phyloP scores from a whole-genome alignment of 2,329 filamentous ascomycete genomes.

The Elsinoe perseae region DNA sequence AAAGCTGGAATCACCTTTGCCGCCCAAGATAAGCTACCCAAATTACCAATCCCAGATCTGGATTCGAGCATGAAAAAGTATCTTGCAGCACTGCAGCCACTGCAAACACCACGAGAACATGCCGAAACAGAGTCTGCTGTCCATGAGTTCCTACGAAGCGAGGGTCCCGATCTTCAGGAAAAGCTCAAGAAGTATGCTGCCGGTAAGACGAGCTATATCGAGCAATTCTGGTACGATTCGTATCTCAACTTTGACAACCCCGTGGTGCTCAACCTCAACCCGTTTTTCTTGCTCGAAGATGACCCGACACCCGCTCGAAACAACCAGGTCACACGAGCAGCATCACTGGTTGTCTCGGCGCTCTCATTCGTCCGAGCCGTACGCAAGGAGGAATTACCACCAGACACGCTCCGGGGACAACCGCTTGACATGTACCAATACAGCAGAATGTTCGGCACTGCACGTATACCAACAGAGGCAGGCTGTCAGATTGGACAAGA shows the following conservation, averaged over 20 bases:
- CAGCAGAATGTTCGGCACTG: conserved; percentile 88
- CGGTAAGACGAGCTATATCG: conserved; percentile 91
- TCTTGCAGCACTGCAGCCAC: conserved; percentile 65
- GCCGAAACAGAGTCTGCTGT: conserved; percentile 73
- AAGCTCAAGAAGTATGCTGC: conserved; percentile 84
- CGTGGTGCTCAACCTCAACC: conserved; percentile 93
- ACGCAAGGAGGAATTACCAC: conserved; percentile 82
- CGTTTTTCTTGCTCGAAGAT: conserved; percentile 95
- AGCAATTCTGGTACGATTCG: conserved; percentile 99
- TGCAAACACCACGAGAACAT: conserved; percentile 76
- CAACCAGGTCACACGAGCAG: conserved; percentile 90
- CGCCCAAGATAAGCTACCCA: conserved; percentile 78
- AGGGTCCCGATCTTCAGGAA: conserved; percentile 79
- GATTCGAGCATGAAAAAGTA: conserved; percentile 73
- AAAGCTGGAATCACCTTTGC: conserved; percentile 79
- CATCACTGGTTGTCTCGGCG: conserved; percentile 82
- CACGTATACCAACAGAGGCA: conserved; percentile 84
- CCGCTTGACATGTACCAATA: conserved; percentile 98
- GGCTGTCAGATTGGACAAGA: conserved; percentile 96
- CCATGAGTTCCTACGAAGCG: conserved; percentile 69
- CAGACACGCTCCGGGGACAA: conserved; percentile 73
- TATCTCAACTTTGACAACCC: conserved; percentile 98
- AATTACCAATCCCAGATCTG: conserved; percentile 85
- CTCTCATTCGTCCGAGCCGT: conserved; percentile 90
- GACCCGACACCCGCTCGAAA: conserved; percentile 94